A percentile compares a stretch with the other conserved stretches of the same genome.
Conservation (phyloP, 495 filamentous ascomycete genomes). For the Neurospora sp. region DNA sequence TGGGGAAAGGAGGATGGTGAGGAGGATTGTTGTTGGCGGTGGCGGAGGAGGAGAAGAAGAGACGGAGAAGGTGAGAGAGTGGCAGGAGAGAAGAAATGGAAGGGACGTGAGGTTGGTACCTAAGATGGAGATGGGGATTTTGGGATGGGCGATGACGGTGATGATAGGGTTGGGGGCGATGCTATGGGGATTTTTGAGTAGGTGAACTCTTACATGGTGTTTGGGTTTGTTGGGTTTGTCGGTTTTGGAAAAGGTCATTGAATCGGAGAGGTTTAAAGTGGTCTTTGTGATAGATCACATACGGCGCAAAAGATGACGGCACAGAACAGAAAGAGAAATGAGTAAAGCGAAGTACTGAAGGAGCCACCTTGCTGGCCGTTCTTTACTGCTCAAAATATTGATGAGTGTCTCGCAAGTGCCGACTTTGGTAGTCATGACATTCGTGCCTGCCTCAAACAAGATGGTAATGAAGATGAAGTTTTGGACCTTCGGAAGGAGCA, state of each 20-base stretch:
- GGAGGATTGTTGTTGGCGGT: slow-evolving; percentile 47
- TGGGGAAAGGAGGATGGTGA: slow-evolving; percentile 40
- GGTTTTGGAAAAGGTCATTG: background rate
- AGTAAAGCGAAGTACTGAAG: background rate
- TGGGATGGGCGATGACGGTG: background rate
- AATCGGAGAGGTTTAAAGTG: background rate
- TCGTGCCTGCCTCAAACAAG: background rate
- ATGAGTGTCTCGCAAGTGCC: background rate
- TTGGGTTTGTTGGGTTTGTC: background rate
- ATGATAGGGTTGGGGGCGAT: background rate
- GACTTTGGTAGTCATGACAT: background rate
- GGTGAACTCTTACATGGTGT: background rate
- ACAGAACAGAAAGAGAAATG: background rate
- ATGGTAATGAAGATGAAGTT: background rate
- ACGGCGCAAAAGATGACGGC: background rate
- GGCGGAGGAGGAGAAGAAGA: slow-evolving; percentile 47
- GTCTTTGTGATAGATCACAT: no score
- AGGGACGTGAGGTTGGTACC: background rate
- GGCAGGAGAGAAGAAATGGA: background rate
- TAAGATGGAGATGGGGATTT: background rate
- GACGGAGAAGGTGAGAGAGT: background rate
- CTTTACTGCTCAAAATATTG: background rate
- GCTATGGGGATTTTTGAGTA: background rate
- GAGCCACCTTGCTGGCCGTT: background rate
- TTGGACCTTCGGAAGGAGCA: background rate